Base-by-base conservation (phyloP, 108 stramenopile genomes). In the Cyclotella atomus region DNA sequence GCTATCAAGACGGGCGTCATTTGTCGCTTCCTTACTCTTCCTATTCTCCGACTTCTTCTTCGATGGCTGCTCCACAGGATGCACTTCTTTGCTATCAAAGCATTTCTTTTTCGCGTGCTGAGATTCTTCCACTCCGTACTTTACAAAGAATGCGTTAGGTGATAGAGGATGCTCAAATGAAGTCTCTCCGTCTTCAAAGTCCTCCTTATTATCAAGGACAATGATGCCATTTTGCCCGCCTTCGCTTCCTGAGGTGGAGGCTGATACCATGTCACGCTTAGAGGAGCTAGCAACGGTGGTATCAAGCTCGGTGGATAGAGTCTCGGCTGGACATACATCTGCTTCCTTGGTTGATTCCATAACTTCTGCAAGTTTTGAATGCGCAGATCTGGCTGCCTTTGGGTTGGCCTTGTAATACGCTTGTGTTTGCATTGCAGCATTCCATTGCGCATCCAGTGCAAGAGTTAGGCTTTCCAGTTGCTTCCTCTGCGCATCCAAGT, bases 41-140 rank as follows among this genome's bases (percentile, higher is more conserved):
- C n/a, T n/a, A n/a, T n/a, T n/a, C n/a, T n/a, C n/a, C n/a, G n/a
- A n/a, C n/a, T n/a, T n/a, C n/a, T n/a, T n/a, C n/a, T n/a, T n/a
- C n/a, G n/a, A n/a, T n/a, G n/a, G n/a, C n/a, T n/a, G n/a, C n/a
- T n/a, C n/a, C n/a, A n/a, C n/a, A n/a, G n/a, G n/a, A n/a, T n/a
- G n/a, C n/a, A n/a, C n/a, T n/a, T n/a, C n/a, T n/a, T n/a, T n/a
- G n/a, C n/a, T n/a, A n/a, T n/a, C n/a, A n/a, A n/a, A n/a, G n/a
- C n/a, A n/a, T n/a, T n/a, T n/a, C n/a, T n/a, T n/a, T n/a, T n/a
- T n/a, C n/a, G n/a, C n/a, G n/a, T n/a, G n/a, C n/a, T n/a, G n/a
- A n/a, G n/a, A n/a, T n/a, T n/a, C n/a, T n/a, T 57, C 14, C 12
- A 57, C 23, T 41, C 60, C 60, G 43, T 61, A 61, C 20, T 41